Evolutionary conservation across 192 early-diverging fungal species (phyloP), one percentile per base, ranked within the genome.

Genomic region (Podila minutissima): DNA sequence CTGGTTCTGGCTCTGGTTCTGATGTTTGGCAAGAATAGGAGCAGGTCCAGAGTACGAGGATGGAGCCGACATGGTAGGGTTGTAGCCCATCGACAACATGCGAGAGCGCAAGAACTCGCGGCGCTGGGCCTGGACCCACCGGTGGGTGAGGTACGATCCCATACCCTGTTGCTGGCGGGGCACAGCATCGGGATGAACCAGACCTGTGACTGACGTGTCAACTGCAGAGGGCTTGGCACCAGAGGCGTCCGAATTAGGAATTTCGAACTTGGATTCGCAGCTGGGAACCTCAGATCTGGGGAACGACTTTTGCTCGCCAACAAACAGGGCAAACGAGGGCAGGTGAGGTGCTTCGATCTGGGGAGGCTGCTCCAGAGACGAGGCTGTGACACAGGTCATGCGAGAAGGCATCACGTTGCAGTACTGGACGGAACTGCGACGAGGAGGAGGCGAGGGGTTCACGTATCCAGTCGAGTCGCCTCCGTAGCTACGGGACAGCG

Each of bases 301-400:
- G 26, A 71, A 29, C 3, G 55, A 17, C 33, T 66, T 79, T 29
- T 71, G 75, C 5, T 79, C 75, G 35, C 67, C 67, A 31, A 72
- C 58, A 66, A 79, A 72, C 50, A 79, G 37, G 10, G 75, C 65
- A 51, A 79, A 79, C 29, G 75, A 79, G 37, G 75, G 75, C 12
- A 79, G 61, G 24, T 79, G 64, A 0, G 64, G 75, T 31, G 51
- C 62, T 53, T 20, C 59, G 1, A 7, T 11, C 58, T 61, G 64
- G 1, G 38, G 62, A 50, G 62, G 62, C 2, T 75, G 62, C 49
- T 81, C 77, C 66, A 81, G 57, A n/a, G 77, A 81, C n/a, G 77
- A 81, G 62, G 77, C 77, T 1, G 77, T 81, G 13, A 81, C 77
- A 31, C 77, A 81, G 24, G 71, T 81, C 77, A 81, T 81, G 46